Base-by-base conservation (phyloP, 108 stramenopile species). In the Chaetoceros tenuissimus region DNA sequence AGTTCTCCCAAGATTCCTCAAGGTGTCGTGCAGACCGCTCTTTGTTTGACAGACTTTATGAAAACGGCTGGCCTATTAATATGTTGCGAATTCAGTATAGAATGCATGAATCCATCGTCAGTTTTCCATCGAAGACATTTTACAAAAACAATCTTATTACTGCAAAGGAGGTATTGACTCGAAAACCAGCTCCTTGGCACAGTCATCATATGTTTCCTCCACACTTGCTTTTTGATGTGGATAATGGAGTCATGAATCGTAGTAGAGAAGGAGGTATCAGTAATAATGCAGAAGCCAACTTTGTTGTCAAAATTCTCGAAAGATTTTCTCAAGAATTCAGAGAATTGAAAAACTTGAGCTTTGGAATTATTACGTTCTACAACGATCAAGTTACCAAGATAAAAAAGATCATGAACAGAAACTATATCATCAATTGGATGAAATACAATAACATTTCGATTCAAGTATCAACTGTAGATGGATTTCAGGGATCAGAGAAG, bases 11-110 rank as follows among this genome's bases (percentile, higher is more conserved):
- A 24, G 56, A 59, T 3, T 74, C 71, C n/a, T 62, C 46, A 23
- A 44, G 53, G 10, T 65, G 57, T 40, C 76, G 68, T 7, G 64
- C 82, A n/a, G 68, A 62, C 43, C 48, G 82, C 30, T 76, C 74
- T 2, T 63, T 95, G 1, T 93, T 94, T 62, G 85, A 92, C 47
- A 67, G 94, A 24, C 59, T 95, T 49, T 79, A 82, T 48, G 78
- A 71, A 0, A 56, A 68, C 20, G 75, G 84, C 3, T 79, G 78
- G 69, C 73, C 75, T 13, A 60, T 68, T 19, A 73, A 80, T 21
- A 72, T 95, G 34, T 71, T 95, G 21, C 79, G 89, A 59, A 79
- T 83, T 22, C 94, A 95, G 60, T 89, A 92, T 66, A 63, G 90
- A 16, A 81, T 81, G 82, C 82, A 82, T 48, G 74, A 78, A 40